phyloP scores from a whole-genome alignment of 1,284 basidiomycete genomes.

The Moesziomyces sp. region DNA sequence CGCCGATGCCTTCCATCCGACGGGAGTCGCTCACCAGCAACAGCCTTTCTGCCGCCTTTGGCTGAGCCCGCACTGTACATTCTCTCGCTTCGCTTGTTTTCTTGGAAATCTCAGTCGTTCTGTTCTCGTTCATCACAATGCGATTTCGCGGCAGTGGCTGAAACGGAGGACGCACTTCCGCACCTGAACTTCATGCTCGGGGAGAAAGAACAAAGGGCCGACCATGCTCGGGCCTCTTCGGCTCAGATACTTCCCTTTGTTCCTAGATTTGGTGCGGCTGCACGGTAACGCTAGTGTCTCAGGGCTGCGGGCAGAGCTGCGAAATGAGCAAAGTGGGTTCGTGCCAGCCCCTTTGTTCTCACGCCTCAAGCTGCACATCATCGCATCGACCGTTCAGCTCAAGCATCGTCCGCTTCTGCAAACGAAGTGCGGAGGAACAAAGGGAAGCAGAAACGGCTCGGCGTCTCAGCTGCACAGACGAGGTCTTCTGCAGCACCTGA shows the following conservation, averaged over 20 bases:
- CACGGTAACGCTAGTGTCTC: constrained; percentile 7
- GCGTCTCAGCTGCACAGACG: background rate
- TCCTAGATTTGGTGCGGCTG: background rate
- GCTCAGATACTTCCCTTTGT: background rate
- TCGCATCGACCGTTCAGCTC: too few species aligned
- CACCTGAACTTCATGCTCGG: background rate
- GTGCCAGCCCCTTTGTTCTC: constrained; percentile 1
- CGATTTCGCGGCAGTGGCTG: background rate
- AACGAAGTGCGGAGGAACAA: constrained; percentile 11
- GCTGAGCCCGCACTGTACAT: constrained; percentile 11
- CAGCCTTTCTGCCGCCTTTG: constrained; percentile 37
- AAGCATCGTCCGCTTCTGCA: too few species aligned
- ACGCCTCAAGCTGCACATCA: background rate
- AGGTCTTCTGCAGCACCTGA: background rate
- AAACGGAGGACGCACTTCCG: background rate
- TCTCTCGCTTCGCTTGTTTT: constrained; percentile 17
- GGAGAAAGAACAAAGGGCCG: background rate
- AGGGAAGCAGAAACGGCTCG: constrained; percentile 1
- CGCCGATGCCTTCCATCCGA: constrained; percentile 6
- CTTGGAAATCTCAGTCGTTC: constrained; percentile 17
- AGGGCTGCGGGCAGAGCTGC: background rate
- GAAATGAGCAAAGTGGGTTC: constrained; percentile 18
- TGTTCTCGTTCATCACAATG: constrained; percentile 3
- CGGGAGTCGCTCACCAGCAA: constrained; percentile 23
- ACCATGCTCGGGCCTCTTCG: background rate